Base-by-base conservation (phyloP, 2,329 filamentous ascomycete species). In the Hymenotorrendiella dingleyae region DNA sequence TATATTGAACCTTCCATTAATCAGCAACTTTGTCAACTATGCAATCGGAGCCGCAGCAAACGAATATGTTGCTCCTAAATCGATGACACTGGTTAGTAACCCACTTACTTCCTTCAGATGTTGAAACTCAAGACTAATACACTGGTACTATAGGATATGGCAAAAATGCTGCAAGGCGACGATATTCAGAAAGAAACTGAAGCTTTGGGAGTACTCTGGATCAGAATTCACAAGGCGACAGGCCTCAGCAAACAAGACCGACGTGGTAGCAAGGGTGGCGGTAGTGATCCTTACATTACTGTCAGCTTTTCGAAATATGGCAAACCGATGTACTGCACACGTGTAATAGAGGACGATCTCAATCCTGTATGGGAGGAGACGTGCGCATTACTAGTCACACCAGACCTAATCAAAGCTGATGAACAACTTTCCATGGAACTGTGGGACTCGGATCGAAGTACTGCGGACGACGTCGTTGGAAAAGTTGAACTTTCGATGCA, bases 301-400 rank as follows among this genome's bases (percentile, higher is more conserved):
- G 74, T 97, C 26, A 84, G 86, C 29, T 97, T 94, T 70, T 94
- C 87, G 57, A 96, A 97, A 64, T 97, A 96, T 55, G 86, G 86
- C 43, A 98, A 98, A 67, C 91, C 91, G 2, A 94, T 95, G 78
- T 97, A 95, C 65, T 96, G 90, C 64, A 97, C 93, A 1, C 82
- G 93, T 36, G 90, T 97, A 39, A 96, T 97, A 50, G 88, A 91
- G 40, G 91, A 97, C 58, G 85, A 96, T 54, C 74, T 95, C 42
- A 94, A 97, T 58, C 93, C 93, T 0, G 74, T 95, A 4, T 97
- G 94, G 71, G 86, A 93, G 57, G 93, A 97, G 65, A 86, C 80
- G 2, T 82, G 86, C 32, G 89, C 87, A 1, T 72, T 97, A 14
- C 70, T 96, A 12, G 86, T 98, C 5, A 95, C 86, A 0, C 77